Base-by-base conservation (phyloP, 345 rosid species). In the Salix caprea region DNA sequence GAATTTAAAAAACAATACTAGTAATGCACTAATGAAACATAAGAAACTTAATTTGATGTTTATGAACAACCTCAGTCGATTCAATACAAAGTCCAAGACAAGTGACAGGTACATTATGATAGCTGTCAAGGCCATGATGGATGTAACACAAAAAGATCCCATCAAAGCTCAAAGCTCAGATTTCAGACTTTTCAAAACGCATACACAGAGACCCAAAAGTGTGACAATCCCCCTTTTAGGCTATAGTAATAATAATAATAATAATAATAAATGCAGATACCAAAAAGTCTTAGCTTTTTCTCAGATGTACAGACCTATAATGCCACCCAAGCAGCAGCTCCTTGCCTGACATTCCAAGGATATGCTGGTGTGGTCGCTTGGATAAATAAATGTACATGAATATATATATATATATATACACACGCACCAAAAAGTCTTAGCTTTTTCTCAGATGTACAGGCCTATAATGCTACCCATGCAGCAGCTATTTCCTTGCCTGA, bases 51-150 rank as follows among this genome's bases (percentile, higher is more conserved):
- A 16, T 39, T 23, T 75, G 65, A 37, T 66, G 72, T 52, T 52
- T 52, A 39, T 75, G 24, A 54, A 48, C 65, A 36, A 67, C 72
- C 52, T 50, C 48, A 37, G 30, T 77, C 52, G 54, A 71, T 52
- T 40, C 34, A 77, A 34, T 70, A 61, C 82, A 74, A 82, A 80
- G 75, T 77, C 88, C 85, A 77, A 74, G 74, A 60, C 70, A 42
- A 44, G 32, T 67, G 74, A 71, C 66, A 58, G 77, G 75, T 71
- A 72, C 52, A 68, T 67, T 40, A 68, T 67, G 60, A 81, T 79
- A 83, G 90, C 90, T 89, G 89, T 79, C 83, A 88, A 50, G n/a
- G 58, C 85, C 83, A 88, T 83, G 81, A 85, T 77, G 80, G 75
- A 79, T 78, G 76, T 80, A 82, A 86, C 75, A 74, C 68, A 19